Base-by-base conservation (phyloP, 768 basidiomycete genomes). In the Tricholoma sp. region DNA sequence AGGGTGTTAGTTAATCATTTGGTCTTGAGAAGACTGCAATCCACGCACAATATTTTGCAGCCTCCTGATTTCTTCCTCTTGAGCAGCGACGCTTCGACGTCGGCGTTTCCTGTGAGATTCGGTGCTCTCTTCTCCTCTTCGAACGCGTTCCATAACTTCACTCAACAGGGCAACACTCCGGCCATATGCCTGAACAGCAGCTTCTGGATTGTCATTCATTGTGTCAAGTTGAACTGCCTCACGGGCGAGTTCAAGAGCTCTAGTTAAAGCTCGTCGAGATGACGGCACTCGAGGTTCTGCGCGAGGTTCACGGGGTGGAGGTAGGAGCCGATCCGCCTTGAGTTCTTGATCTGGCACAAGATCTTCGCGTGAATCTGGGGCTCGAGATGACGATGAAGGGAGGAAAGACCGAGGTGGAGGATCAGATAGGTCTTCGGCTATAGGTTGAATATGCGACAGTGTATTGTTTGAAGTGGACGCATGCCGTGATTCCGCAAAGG, bases 141-240 rank as follows among this genome's bases (percentile, higher is more conserved):
- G 80, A 1, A 95, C 94, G 39, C 92, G 77, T 64, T 91, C 89
- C 94, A 96, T 96, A 53, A 96, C 94, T 70, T 93, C 90, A 64
- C 87, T 90, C 27, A 96, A 78, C 24, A 96, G 77, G 43, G 88
- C 83, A 41, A 96, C 94, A 65, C 89, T 91, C 69, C 84, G 86
- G 11, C 85, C 86, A 69, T 96, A 96, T 0, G 94, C 94, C 50
- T 85, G 75, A n/a, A 96, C 89, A 2, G 94, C 94, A 35, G 86
- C 90, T 63, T 89, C 82, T 14, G 92, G 91, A 63, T 94, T 89
- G 68, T 94, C 89, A 60, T 92, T 93, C 14, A 86, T 89, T 5
- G 88, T 83, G 67, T 96, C 94, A 34, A 94, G 83, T 63, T 85
- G 83, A 43, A 96, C 94, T 8, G 94, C 94, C 70, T 93, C 89